Evolutionary conservation across 192 early-diverging fungal species (phyloP).

Genomic region (Kappamyces sp.): DNA sequence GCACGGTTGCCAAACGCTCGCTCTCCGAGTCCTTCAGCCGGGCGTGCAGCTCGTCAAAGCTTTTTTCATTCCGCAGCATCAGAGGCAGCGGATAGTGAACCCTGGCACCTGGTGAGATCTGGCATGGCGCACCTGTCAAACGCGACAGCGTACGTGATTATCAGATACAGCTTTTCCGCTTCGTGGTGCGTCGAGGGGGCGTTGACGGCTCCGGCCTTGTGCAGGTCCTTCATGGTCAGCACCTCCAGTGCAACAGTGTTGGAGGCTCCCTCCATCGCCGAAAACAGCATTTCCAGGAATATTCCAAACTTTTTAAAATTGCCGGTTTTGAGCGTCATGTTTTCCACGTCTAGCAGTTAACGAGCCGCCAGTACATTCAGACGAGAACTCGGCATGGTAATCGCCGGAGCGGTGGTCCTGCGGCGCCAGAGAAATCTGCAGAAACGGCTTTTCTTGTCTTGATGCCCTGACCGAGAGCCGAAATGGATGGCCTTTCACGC

Average conservation of each 20-base stretch:
- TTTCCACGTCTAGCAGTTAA: conserved; percentile 34
- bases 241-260: conserved; percentile 17
- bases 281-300: conserved; percentile 45
- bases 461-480: too few relatives aligned
- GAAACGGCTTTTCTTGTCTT: too few relatives aligned
- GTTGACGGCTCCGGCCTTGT: conserved; percentile 6
- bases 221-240: conserved; percentile 17
- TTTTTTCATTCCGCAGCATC: conserved; percentile 9
- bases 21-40: not conserved
- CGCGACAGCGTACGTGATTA: conserved; percentile 43
- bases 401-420: too few relatives aligned
- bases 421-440: too few relatives aligned
- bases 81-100: conserved; percentile 53
- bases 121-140: conserved; percentile 37
- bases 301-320: conserved; percentile 49
- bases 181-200: not conserved
- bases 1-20: conserved; percentile 11
- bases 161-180: conserved; percentile 36
- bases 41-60: conserved; percentile 2
- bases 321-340: conserved; percentile 49
- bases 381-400: too few relatives aligned
- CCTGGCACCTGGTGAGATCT: conserved; percentile 14
- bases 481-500: too few relatives aligned
- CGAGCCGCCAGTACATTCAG: too few relatives aligned
- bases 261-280: conserved; percentile 21